Percentiles rank a stretch among this genome's conserved stretches.
These are phyloP conservation scores for Rhododendron henanense DNA, from an alignment of 148 eudicot species.

Conservation along the genomic window DNA sequence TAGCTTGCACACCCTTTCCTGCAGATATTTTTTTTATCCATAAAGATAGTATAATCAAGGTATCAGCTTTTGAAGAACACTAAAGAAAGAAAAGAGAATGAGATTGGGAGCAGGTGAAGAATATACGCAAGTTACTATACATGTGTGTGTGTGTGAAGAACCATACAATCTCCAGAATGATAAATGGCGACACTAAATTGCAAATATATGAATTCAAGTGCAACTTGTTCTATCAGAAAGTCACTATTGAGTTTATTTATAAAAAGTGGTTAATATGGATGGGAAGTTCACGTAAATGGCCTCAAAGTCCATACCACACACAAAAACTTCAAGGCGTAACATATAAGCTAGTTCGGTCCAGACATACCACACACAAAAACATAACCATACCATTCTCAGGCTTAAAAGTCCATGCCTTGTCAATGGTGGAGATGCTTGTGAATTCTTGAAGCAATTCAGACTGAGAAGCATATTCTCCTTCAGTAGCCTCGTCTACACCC, in stretches of 20 bases:
- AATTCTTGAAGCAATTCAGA: conserved; percentile 68
- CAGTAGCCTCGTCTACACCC: conserved; percentile 40
- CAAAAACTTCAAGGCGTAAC: not conserved
- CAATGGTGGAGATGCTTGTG: conserved; percentile 44
- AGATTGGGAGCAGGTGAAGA: not conserved
- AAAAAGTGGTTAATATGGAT: not conserved
- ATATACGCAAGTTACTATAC: not conserved
- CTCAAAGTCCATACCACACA: not conserved
- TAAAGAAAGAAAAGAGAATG: too few species aligned
- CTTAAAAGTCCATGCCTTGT: conserved; percentile 72
- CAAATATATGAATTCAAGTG: not conserved
- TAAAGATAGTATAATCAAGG: not conserved
- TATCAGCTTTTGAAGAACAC: not conserved
- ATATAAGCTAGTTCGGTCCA: not conserved
- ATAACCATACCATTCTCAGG: conserved; percentile 42
- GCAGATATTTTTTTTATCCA: conserved; percentile 15
- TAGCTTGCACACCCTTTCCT: conserved; percentile 57
- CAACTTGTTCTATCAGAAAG: not conserved
- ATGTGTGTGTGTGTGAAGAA: not conserved
- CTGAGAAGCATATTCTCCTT: conserved; percentile 60
- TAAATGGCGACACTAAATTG: not conserved
- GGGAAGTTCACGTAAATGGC: not conserved
- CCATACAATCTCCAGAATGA: not conserved
- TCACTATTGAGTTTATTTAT: not conserved
- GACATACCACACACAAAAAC: not conserved